Conservation (phyloP, 2,329 filamentous ascomycete species). For the Atkinsonella texensis region DNA sequence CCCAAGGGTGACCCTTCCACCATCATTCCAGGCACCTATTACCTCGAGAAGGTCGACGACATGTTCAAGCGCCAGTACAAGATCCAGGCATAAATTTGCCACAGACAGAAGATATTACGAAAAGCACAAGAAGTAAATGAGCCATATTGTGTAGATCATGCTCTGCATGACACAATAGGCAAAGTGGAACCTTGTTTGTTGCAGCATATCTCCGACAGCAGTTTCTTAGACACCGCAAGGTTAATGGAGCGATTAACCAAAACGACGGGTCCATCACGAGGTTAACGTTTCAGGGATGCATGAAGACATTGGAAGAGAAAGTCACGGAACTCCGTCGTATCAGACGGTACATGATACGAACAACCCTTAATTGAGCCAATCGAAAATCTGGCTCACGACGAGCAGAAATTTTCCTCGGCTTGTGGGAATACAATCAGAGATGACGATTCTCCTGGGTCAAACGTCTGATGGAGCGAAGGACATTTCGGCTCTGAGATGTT, state of each 20-base stretch:
- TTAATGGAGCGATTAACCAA: neutral
- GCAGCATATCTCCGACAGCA: conserved; percentile 4
- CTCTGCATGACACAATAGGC: neutral
- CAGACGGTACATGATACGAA: neutral
- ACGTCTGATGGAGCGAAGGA: conserved; percentile 3
- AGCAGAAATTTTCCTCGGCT: neutral
- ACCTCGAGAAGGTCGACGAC: conserved; percentile 68
- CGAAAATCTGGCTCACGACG: neutral
- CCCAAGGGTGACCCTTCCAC: conserved; percentile 57
- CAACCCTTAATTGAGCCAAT: conserved; percentile 7
- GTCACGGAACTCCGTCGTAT: conserved; percentile 6
- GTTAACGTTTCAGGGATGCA: conserved; percentile 6
- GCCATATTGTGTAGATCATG: conserved; percentile 5
- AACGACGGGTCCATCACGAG: conserved; percentile 5
- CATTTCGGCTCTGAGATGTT: neutral
- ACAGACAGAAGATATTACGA: neutral
- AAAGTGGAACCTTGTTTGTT: neutral
- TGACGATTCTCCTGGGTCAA: neutral
- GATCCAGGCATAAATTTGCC: conserved; percentile 51
- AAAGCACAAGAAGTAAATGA: neutral
- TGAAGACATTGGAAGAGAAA: conserved; percentile 5
- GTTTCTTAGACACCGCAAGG: neutral
- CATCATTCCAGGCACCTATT: conserved; percentile 58
- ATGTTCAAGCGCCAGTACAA: conserved; percentile 76
- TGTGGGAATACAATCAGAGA: conserved; percentile 1